Evolutionary conservation across 2,329 filamentous ascomycete genomes (phyloP).

Genomic region (Nemania abortiva): DNA sequence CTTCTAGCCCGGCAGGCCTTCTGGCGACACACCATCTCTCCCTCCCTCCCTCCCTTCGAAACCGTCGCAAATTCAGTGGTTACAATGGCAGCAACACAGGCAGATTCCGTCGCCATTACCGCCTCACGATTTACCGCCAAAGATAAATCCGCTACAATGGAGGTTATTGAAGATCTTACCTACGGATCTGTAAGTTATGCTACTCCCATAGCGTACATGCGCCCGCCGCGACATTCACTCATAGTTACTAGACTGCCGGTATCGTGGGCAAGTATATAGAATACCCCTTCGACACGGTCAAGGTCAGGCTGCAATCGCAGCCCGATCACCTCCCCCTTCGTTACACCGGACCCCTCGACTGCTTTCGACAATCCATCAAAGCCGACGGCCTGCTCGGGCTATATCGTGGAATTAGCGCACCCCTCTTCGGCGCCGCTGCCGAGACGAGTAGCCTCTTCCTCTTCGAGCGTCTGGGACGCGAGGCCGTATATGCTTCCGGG

Average conservation of each 20-base stretch:
- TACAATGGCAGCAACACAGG: conserved; percentile 48
- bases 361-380: conserved; percentile 86
- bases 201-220: conserved; percentile 23
- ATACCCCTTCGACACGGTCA: conserved; percentile 98
- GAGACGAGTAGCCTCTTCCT: conserved; percentile 95
- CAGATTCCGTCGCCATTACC: conserved; percentile 41
- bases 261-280: conserved; percentile 96
- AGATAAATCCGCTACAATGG: conserved; percentile 59
- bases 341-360: conserved; percentile 90
- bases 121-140: conserved; percentile 36
- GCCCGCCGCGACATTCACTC: conserved; percentile 7
- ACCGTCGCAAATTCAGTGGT: conserved; percentile 21
- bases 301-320: conserved; percentile 97
- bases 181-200: conserved; percentile 81
- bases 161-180: conserved; percentile 85
- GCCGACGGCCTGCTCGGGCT: conserved; percentile 83
- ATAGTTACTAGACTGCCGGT: conserved; percentile 73
- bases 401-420: conserved; percentile 93
- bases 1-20: conserved; percentile 39
- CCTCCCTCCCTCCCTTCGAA: conserved; percentile 5
- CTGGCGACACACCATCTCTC: conserved; percentile 28
- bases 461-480: conserved; percentile 82
- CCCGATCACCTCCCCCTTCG: conserved; percentile 83
- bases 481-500: conserved; percentile 68
- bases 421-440: conserved; percentile 88